phyloP scores from a whole-genome alignment of 805 yeast genomes.

The Candida sphagnicola region DNA sequence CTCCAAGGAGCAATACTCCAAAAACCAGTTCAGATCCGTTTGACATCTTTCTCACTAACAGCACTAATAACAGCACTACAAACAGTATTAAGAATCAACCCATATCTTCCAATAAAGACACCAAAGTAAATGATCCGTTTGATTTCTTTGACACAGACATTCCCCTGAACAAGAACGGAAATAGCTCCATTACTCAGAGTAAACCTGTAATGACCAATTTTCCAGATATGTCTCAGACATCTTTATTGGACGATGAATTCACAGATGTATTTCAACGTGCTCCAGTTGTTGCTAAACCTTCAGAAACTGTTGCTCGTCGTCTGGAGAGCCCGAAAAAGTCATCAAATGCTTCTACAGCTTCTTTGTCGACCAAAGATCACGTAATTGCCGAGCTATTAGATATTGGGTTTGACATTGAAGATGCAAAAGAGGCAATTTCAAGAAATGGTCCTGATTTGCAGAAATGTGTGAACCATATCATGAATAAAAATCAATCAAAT shows the following conservation, averaged over 20 bases:
- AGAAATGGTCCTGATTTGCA: conserved; percentile 58
- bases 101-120: no score
- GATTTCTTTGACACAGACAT: conserved; percentile 6
- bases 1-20: not conserved
- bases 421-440: conserved; percentile 56
- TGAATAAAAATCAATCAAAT: conserved; percentile 31
- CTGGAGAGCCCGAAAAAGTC: not conserved
- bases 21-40: not conserved
- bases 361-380: conserved; percentile 29
- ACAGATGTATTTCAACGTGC: conserved; percentile 29
- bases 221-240: conserved; percentile 4
- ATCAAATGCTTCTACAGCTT: not conserved
- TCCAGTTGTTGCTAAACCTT: conserved; percentile 2
- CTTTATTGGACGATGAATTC: conserved; percentile 40
- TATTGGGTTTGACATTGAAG: conserved; percentile 70
- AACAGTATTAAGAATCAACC: no score
- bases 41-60: not conserved
- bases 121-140: conserved; percentile 12
- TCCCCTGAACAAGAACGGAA: no score
- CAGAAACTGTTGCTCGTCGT: not conserved
- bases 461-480: conserved; percentile 61
- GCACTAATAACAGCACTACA: not conserved
- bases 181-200: no score
- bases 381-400: conserved; percentile 68
- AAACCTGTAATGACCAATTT: not conserved